A percentile compares a stretch with the other conserved stretches of the same genome.
Conservation (phyloP, 495 filamentous ascomycete genomes). For the Saxophila tyrrhenica region DNA sequence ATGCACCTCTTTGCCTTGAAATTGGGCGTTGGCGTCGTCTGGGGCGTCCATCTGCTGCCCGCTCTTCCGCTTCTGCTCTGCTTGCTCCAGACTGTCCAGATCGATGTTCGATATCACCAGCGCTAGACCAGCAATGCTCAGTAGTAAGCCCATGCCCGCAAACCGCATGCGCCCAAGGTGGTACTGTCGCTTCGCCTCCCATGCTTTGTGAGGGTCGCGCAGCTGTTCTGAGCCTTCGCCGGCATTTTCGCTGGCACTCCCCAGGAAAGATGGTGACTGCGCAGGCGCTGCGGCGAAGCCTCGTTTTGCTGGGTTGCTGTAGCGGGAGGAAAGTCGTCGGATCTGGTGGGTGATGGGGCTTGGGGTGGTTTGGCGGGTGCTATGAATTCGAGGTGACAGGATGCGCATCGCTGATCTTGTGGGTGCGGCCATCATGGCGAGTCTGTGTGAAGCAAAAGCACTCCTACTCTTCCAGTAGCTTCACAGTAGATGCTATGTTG, state of each 20-base stretch:
- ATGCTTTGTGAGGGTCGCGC: neutral
- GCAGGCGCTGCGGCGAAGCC: slow-evolving; percentile 8
- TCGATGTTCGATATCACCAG: slow-evolving; percentile 12
- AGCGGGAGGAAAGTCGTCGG: slow-evolving; percentile 10
- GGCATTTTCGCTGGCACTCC: neutral
- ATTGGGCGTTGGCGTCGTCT: slow-evolving; percentile 16
- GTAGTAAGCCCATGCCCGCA: slow-evolving; percentile 16
- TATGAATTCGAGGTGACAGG: slow-evolving; percentile 12
- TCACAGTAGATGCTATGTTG: neutral
- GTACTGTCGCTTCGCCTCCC: slow-evolving; percentile 14
- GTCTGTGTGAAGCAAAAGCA: neutral
- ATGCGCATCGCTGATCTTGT: slow-evolving; percentile 15
- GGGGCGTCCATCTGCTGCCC: slow-evolving; percentile 15
- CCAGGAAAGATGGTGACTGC: neutral
- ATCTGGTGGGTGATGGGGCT: slow-evolving; percentile 4
- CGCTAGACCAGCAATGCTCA: slow-evolving; percentile 6
- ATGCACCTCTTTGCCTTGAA: slow-evolving; percentile 37
- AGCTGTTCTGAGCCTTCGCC: neutral
- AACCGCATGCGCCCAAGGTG: slow-evolving; percentile 16
- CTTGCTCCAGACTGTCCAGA: slow-evolving; percentile 13
- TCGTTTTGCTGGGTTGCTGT: slow-evolving; percentile 15
- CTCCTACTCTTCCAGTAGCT: neutral
- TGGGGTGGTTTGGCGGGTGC: slow-evolving; percentile 1
- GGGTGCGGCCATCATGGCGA: slow-evolving; percentile 7
- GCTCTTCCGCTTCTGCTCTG: slow-evolving; percentile 4